Conservation (phyloP, 495 filamentous ascomycete species). For the Copromyces sp. region DNA sequence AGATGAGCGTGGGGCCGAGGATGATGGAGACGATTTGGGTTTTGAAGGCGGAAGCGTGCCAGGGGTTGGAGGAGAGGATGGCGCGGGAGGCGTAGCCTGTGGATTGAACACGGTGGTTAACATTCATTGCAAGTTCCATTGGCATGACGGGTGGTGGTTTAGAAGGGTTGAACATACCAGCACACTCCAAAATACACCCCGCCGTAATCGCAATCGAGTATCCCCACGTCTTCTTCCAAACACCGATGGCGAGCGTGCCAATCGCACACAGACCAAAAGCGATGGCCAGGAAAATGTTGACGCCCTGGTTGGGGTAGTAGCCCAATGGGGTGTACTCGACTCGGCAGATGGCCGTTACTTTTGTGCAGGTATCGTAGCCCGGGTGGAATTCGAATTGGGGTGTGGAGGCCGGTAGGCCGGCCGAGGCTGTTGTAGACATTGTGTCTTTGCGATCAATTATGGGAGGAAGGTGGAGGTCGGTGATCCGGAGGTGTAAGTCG, state of each 20-base stretch:
- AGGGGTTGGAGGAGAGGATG: conserved; percentile 50
- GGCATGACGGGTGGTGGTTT: too few relatives aligned
- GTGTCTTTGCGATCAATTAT: not conserved
- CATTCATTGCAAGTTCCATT: too few relatives aligned
- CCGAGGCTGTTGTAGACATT: conserved; percentile 3
- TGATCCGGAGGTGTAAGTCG: not conserved
- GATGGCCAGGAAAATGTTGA: conserved; percentile 50
- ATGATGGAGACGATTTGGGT: conserved; percentile 59
- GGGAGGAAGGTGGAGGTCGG: not conserved
- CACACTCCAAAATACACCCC: conserved; percentile 34
- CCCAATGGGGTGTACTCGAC: conserved; percentile 54
- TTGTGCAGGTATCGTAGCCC: conserved; percentile 31
- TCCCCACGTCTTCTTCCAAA: conserved; percentile 57
- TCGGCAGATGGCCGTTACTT: conserved; percentile 42
- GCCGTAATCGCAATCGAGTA: conserved; percentile 42
- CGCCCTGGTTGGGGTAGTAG: conserved; percentile 54
- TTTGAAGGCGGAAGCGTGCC: conserved; percentile 47
- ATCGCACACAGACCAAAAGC: conserved; percentile 44
- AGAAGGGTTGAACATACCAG: too few relatives aligned
- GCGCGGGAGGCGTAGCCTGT: conserved; percentile 53
- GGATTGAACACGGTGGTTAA: not conserved
- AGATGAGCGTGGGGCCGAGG: conserved; percentile 55
- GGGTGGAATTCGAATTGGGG: conserved; percentile 12
- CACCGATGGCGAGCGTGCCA: conserved; percentile 37
- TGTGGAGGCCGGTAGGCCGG: not conserved